Conservation (phyloP, 208 protist genomes). For the Leptomonas pyrrhocoris region DNA sequence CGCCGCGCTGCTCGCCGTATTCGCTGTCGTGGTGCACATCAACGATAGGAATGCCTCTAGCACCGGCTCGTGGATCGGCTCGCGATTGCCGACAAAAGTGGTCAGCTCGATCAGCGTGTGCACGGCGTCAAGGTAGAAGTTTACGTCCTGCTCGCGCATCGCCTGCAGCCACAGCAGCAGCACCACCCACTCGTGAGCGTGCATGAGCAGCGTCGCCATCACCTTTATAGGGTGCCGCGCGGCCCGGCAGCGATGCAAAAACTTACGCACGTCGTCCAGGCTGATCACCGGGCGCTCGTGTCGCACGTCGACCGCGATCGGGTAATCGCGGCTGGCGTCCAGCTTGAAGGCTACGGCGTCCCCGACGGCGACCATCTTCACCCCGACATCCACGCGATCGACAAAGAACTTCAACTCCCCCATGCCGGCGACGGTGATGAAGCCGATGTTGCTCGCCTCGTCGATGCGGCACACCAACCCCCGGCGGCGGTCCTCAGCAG, state of each 20-base stretch:
- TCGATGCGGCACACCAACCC: slow-evolving; percentile 80
- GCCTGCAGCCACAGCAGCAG: slow-evolving; percentile 64
- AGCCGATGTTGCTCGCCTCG: slow-evolving; percentile 69
- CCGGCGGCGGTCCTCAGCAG: slow-evolving; percentile 69
- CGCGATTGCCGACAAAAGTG: slow-evolving; percentile 84
- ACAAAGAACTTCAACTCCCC: slow-evolving; percentile 88
- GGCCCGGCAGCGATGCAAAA: slow-evolving; percentile 66
- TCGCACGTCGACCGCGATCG: slow-evolving; percentile 79
- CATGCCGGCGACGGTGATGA: slow-evolving; percentile 62
- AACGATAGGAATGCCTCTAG: slow-evolving; percentile 68
- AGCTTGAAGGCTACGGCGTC: slow-evolving; percentile 81
- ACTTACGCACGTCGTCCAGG: slow-evolving; percentile 64
- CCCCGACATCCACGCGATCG: slow-evolving; percentile 80
- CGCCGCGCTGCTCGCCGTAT: slow-evolving; percentile 4
- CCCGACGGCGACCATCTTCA: slow-evolving; percentile 67
- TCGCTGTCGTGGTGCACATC: slow-evolving; percentile 5
- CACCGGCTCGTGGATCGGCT: slow-evolving; percentile 81
- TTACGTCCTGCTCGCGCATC: slow-evolving; percentile 28
- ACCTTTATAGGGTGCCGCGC: slow-evolving; percentile 60
- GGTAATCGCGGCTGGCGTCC: slow-evolving; percentile 79
- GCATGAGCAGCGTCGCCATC: slow-evolving; percentile 79
- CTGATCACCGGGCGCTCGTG: slow-evolving; percentile 67
- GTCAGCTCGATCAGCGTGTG: slow-evolving; percentile 75
- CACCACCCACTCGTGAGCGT: slow-evolving; percentile 78
- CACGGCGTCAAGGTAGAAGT: slow-evolving; percentile 53